Evolutionary conservation across 129 eudicot species (phyloP).

Genomic region (Heracleum sosnowskyi): DNA sequence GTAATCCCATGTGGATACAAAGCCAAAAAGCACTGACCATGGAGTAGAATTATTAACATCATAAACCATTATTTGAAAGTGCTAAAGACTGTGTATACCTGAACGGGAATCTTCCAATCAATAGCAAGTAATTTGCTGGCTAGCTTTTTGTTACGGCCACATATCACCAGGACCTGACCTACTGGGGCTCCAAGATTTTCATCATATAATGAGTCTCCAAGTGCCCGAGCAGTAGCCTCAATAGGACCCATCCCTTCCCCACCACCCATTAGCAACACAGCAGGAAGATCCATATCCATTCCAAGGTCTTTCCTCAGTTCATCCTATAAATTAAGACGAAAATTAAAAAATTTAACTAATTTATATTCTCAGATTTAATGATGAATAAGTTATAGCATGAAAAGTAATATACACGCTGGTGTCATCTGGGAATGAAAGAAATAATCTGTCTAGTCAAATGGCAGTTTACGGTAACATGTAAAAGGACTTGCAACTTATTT

Average conservation of each 20-base stretch:
- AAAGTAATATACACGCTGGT: neutral
- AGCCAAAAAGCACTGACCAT: neutral
- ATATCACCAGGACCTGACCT: slow-evolving; percentile 86
- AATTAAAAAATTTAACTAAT: neutral
- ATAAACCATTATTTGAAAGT: neutral
- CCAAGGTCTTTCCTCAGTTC: slow-evolving; percentile 87
- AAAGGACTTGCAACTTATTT: neutral
- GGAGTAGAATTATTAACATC: neutral
- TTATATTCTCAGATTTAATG: neutral
- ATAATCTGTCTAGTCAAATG: neutral
- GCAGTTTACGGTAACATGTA: neutral
- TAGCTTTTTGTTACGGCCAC: slow-evolving; percentile 91
- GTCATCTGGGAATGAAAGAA: neutral
- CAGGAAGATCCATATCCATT: slow-evolving; percentile 91
- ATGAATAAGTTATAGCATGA: neutral
- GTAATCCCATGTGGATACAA: neutral
- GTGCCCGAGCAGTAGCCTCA: slow-evolving; percentile 89
- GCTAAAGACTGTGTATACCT: slow-evolving; percentile 37
- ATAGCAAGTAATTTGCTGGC: slow-evolving; percentile 52
- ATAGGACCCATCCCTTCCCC: slow-evolving; percentile 99
- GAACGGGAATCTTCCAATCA: slow-evolving; percentile 88
- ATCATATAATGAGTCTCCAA: slow-evolving; percentile 64
- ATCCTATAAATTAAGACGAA: slow-evolving; percentile 27
- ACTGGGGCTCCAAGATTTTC: slow-evolving; percentile 70
- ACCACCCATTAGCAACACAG: slow-evolving; percentile 93